A percentile compares a stretch with the other conserved stretches of the same genome.
These are phyloP conservation scores for Cyclotella cryptica DNA, from an alignment of 108 stramenopile species.

Conservation along the genomic window DNA sequence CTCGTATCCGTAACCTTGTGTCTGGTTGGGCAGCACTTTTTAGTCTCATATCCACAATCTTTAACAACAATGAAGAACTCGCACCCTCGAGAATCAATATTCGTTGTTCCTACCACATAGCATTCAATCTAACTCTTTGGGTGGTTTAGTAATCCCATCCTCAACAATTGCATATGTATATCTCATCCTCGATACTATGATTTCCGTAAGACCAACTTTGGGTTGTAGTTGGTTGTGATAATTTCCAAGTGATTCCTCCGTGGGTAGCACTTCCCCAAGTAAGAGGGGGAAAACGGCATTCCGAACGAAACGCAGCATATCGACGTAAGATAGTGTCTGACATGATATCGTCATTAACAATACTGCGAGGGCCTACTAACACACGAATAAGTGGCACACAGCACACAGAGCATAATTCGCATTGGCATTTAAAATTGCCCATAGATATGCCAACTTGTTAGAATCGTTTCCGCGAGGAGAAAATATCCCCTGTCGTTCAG, in stretches of 20 bases:
- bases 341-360: slow-evolving; percentile 56
- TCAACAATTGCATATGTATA: slow-evolving; percentile 79
- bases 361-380: slow-evolving; percentile 85
- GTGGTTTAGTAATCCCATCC: slow-evolving; percentile 37
- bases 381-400: slow-evolving; percentile 92
- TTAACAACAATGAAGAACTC: slow-evolving; percentile 59
- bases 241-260: slow-evolving; percentile 92
- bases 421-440: slow-evolving; percentile 73
- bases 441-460: slow-evolving; percentile 37
- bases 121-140: slow-evolving; percentile 54
- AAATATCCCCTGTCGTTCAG: slow-evolving; percentile 58
- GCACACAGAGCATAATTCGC: slow-evolving; percentile 79
- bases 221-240: slow-evolving; percentile 97
- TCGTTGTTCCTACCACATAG: slow-evolving; percentile 61
- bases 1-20: slow-evolving; percentile 91
- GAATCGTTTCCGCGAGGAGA: slow-evolving; percentile 13
- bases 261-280: slow-evolving; percentile 81
- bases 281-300: slow-evolving; percentile 89
- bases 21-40: slow-evolving; percentile 87
- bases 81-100: slow-evolving; percentile 51
- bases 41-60: slow-evolving; percentile 91
- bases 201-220: slow-evolving; percentile 93
- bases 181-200: slow-evolving; percentile 88
- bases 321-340: slow-evolving; percentile 52
- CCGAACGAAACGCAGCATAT: slow-evolving; percentile 88